Conservation (phyloP, 2,329 filamentous ascomycete species). For the Beauveria australis region DNA sequence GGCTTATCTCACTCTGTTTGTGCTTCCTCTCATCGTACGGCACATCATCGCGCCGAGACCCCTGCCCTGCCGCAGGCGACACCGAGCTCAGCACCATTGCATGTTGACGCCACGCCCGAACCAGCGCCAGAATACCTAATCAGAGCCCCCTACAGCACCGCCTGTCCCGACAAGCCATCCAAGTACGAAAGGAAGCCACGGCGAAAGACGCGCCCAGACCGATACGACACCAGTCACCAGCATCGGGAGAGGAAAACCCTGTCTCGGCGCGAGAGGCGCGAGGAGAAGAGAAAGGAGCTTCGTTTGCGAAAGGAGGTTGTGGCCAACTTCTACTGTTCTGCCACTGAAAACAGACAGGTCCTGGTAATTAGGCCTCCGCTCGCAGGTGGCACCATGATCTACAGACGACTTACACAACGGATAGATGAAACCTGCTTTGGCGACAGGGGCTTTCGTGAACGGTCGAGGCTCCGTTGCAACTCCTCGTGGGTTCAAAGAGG, state of each 20-base stretch:
- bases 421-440: slow-evolving; percentile 27
- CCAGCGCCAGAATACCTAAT: background rate
- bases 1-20: background rate
- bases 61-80: background rate
- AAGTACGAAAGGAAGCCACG: slow-evolving; percentile 43
- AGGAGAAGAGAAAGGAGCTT: slow-evolving; percentile 21
- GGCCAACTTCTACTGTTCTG: slow-evolving; percentile 46
- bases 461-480: slow-evolving; percentile 14
- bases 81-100: background rate
- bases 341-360: slow-evolving; percentile 34
- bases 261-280: slow-evolving; percentile 4
- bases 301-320: slow-evolving; percentile 40
- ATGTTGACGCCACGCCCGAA: background rate
- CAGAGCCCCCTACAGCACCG: background rate
- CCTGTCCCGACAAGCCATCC: background rate
- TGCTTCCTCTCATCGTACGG: background rate
- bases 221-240: slow-evolving; percentile 38
- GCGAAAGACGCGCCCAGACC: slow-evolving; percentile 47
- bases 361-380: slow-evolving; percentile 19
- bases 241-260: background rate
- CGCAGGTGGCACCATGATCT: background rate
- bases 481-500: background rate
- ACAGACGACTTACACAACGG: background rate
- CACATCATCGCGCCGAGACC: background rate
- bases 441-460: slow-evolving; percentile 26